phyloP scores from a whole-genome alignment of 371 early-diverging fungal species.

The Syncephalastrum sp. region DNA sequence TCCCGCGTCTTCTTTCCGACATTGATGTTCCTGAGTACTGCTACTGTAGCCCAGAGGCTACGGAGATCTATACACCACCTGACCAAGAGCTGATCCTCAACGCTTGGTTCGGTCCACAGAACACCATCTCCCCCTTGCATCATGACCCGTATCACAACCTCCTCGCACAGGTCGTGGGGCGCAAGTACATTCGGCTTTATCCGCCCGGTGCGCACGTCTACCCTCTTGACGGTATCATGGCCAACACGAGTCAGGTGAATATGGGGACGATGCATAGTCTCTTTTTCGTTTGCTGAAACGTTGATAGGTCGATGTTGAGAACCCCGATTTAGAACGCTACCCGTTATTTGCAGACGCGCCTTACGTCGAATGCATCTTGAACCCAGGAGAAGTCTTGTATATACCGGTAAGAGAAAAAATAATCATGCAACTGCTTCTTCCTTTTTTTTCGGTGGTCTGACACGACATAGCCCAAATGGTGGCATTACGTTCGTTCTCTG shows the following conservation, averaged over 20 bases:
- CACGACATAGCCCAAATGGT: slow-evolving; percentile 65
- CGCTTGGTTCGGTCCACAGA: slow-evolving; percentile 89
- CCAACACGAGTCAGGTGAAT: slow-evolving; percentile 77
- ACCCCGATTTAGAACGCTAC: slow-evolving; percentile 52
- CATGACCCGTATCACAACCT: slow-evolving; percentile 85
- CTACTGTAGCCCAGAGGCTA: slow-evolving; percentile 41
- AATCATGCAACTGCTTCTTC: neutral
- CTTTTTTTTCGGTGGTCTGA: slow-evolving; percentile 6
- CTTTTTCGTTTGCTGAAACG: neutral
- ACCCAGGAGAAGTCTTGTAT: slow-evolving; percentile 84
- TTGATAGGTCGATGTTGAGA: slow-evolving; percentile 62
- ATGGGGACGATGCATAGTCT: neutral
- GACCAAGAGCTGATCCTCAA: slow-evolving; percentile 59
- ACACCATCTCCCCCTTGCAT: slow-evolving; percentile 88
- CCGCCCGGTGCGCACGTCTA: slow-evolving; percentile 60
- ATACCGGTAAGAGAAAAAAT: slow-evolving; percentile 72
- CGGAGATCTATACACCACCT: slow-evolving; percentile 31
- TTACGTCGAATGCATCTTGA: slow-evolving; percentile 70
- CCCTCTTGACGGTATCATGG: slow-evolving; percentile 57
- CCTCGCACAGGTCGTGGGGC: slow-evolving; percentile 85
- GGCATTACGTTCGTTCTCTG: slow-evolving; percentile 89
- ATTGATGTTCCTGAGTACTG: slow-evolving; percentile 83
- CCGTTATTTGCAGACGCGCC: slow-evolving; percentile 56
- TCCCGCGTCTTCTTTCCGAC: slow-evolving; percentile 72
- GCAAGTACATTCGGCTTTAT: slow-evolving; percentile 78